Evolutionary conservation across 768 basidiomycete species (phyloP).

Genomic region (Clavulina sp.): DNA sequence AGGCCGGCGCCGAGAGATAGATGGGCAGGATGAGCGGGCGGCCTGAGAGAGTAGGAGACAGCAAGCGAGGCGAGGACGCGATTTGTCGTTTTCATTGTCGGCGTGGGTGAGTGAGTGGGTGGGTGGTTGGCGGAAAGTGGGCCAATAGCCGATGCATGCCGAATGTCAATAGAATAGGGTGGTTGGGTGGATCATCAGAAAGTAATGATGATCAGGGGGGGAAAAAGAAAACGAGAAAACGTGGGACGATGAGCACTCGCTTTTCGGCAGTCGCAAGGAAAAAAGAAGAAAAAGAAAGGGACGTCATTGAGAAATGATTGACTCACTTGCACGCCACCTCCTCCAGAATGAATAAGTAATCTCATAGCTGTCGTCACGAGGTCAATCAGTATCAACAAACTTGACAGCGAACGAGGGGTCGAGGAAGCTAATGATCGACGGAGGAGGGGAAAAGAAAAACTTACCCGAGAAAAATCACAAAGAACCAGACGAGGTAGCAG

Average conservation of each 20-base stretch:
- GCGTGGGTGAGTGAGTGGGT: too few species aligned
- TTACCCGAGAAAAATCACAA: conserved; percentile 1
- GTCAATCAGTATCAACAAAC: conserved; percentile 53
- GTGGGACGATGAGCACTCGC: too few species aligned
- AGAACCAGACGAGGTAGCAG: conserved; percentile 16
- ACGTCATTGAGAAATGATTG: not conserved
- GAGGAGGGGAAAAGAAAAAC: conserved; percentile 53
- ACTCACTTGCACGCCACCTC: conserved; percentile 21
- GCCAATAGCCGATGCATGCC: too few species aligned
- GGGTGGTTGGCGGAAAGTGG: too few species aligned
- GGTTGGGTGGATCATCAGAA: too few species aligned
- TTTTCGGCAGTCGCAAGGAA: too few species aligned
- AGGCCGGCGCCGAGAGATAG: conserved; percentile 65
- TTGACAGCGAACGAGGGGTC: conserved; percentile 67
- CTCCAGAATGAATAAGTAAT: conserved; percentile 14
- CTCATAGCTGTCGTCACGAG: too few species aligned
- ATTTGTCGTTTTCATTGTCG: too few species aligned
- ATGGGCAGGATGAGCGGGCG: conserved; percentile 71
- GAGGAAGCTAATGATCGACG: conserved; percentile 66
- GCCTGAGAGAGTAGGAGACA: conserved; percentile 27
- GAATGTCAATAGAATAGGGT: too few species aligned
- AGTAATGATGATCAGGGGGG: too few species aligned
- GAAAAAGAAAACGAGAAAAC: too few species aligned
- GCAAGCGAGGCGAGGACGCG: too few species aligned
- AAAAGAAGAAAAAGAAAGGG: not conserved